Percentiles rank a stretch among this genome's conserved stretches.
phyloP scores from a whole-genome alignment of 2,329 filamentous ascomycete species.

The Colletotrichum karsti region DNA sequence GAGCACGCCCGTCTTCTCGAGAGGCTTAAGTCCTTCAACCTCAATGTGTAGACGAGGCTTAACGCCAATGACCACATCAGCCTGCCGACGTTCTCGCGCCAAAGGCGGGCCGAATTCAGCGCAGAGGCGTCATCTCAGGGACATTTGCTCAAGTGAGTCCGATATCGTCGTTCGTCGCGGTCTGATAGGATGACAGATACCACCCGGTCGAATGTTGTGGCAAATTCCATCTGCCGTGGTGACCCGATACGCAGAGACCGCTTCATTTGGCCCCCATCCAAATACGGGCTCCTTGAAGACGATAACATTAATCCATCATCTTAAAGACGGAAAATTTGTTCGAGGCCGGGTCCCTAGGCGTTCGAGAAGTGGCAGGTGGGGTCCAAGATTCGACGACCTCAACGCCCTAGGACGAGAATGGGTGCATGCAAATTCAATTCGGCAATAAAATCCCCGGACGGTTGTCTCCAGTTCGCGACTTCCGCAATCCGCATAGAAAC shows the following conservation, averaged over 20 bases:
- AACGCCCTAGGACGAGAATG: background rate
- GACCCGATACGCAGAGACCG: background rate
- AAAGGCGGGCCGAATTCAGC: background rate
- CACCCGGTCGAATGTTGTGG: background rate
- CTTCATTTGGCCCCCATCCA: constrained; percentile 24
- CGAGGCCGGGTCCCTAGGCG: background rate
- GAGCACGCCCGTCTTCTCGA: background rate
- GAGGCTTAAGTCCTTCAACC: background rate
- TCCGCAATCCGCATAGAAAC: constrained; percentile 7
- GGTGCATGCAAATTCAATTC: constrained; percentile 3
- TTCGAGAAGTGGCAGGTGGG: constrained; percentile 23
- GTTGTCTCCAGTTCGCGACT: constrained; percentile 9
- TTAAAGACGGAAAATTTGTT: constrained; percentile 23
- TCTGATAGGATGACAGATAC: background rate
- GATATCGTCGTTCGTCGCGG: background rate
- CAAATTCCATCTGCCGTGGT: constrained; percentile 4
- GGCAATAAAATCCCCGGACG: constrained; percentile 24
- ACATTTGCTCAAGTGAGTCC: background rate
- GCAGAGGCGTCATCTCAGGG: background rate
- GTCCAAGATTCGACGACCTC: constrained; percentile 3
- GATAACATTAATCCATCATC: constrained; percentile 12
- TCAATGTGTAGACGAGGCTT: background rate
- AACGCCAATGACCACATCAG: background rate
- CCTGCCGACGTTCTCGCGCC: background rate
- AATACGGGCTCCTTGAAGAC: background rate